A percentile compares a stretch with the other conserved stretches of the same genome.
Conservation (phyloP, 768 basidiomycete genomes). For the Fistulinella prunicolor region DNA sequence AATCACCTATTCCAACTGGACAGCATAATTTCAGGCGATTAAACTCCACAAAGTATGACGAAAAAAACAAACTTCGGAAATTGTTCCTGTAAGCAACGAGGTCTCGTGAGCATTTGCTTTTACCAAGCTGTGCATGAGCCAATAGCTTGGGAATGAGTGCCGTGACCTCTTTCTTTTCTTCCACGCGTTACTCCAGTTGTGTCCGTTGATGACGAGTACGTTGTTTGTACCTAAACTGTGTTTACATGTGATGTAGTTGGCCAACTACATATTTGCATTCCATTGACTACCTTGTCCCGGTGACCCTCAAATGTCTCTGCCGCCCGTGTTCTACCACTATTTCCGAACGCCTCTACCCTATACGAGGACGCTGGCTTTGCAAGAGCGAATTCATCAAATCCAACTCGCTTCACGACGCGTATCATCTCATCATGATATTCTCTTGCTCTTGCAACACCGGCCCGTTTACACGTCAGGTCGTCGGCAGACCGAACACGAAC, state of each 20-base stretch:
- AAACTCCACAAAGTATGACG: neutral
- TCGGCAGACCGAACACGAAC: conserved; percentile 64
- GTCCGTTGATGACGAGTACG: too few species aligned
- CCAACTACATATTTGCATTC: too few species aligned
- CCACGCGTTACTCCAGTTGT: too few species aligned
- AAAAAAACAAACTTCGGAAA: too few species aligned
- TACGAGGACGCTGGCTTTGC: conserved; percentile 58
- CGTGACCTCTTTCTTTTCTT: too few species aligned
- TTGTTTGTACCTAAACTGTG: too few species aligned
- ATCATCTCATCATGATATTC: conserved; percentile 53
- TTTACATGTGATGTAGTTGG: too few species aligned
- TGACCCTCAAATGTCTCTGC: conserved; percentile 31
- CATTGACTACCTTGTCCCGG: neutral
- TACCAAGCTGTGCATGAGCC: too few species aligned
- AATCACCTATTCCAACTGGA: conserved; percentile 1
- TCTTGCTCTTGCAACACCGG: conserved; percentile 83
- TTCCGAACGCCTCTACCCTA: conserved; percentile 83
- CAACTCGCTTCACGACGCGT: conserved; percentile 56
- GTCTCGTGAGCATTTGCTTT: too few species aligned
- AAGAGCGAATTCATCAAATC: conserved; percentile 65
- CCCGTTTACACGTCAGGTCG: conserved; percentile 97
- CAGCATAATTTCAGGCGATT: conserved; percentile 2
- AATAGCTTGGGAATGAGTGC: too few species aligned
- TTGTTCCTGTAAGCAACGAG: too few species aligned
- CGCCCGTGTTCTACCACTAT: conserved; percentile 74